Percentiles rank a stretch among this genome's conserved stretches.
Conservation (phyloP, 176 grass and related monocot species). For the Oryza punctata region DNA sequence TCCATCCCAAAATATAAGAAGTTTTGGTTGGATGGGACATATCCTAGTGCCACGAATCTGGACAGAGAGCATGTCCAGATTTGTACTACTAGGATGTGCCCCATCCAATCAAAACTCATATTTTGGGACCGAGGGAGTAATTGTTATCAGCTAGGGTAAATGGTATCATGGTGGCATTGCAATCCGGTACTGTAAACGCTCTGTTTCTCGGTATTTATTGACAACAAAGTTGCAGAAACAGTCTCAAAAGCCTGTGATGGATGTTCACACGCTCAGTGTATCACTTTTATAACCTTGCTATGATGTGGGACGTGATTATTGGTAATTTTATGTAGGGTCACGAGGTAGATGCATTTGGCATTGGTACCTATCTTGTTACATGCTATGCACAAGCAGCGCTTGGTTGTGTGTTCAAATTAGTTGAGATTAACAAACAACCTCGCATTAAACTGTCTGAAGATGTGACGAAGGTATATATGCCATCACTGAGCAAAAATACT, state of each 20-base stretch:
- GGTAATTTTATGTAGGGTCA: conserved; percentile 60
- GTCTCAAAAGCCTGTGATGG: background rate
- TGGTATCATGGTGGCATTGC: background rate
- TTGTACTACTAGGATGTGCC: no score
- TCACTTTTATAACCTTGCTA: background rate
- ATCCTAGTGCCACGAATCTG: no score
- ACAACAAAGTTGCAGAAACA: background rate
- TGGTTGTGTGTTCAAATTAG: conserved; percentile 98
- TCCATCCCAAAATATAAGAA: no score
- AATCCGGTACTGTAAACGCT: background rate
- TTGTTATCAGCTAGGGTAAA: background rate
- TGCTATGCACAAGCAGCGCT: conserved; percentile 95
- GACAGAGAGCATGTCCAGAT: no score
- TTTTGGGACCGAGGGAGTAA: no score
- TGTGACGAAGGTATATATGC: conserved; percentile 73
- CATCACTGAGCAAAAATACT: conserved; percentile 9
- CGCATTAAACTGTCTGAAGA: conserved; percentile 98
- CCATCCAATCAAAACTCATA: no score
- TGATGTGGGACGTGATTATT: conserved; percentile 29
- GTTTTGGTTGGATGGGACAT: no score
- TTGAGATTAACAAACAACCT: conserved; percentile 94
- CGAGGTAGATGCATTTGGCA: conserved; percentile 92
- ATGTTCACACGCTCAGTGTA: background rate
- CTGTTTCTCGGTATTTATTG: conserved; percentile 2
- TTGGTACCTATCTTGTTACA: conserved; percentile 92